Conservation (phyloP, 2,329 filamentous ascomycete species). For the Basipetospora chlamydospora region DNA sequence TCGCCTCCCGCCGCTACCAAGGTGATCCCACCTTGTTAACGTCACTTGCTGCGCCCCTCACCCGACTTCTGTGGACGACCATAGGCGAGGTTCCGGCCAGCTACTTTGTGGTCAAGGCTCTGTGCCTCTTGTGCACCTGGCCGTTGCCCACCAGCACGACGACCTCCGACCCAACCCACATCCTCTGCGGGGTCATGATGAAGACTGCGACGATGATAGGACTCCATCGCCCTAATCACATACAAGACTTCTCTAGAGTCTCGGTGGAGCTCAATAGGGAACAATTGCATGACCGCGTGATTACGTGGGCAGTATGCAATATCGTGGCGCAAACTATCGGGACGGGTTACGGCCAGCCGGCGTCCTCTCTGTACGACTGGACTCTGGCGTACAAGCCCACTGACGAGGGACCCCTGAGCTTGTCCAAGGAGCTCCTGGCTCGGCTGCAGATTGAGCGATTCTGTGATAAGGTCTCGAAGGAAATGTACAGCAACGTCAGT, state of each 20-base stretch:
- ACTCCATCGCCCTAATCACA: conserved; percentile 65
- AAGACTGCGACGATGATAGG: conserved; percentile 75
- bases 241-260: conserved; percentile 68
- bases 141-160: conserved; percentile 71
- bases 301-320: conserved; percentile 76
- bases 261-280: conserved; percentile 63
- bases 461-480: conserved; percentile 63
- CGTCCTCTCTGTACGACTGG: conserved; percentile 64
- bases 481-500: conserved; percentile 65
- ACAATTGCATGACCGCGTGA: conserved; percentile 63
- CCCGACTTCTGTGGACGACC: conserved; percentile 60
- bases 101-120: conserved; percentile 67
- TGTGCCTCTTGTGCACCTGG: conserved; percentile 71
- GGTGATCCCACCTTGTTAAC: conserved; percentile 49
- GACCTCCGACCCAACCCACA: conserved; percentile 67
- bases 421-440: conserved; percentile 49
- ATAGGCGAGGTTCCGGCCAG: conserved; percentile 64
- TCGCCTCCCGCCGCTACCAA: conserved; percentile 57
- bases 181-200: conserved; percentile 73
- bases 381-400: conserved; percentile 48
- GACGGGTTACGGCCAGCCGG: conserved; percentile 73
- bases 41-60: conserved; percentile 53
- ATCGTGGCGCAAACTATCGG: conserved; percentile 69
- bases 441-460: conserved; percentile 60
- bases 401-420: conserved; percentile 42